Base-by-base conservation (phyloP, 1,284 basidiomycete species). In the Melampsora medusae region DNA sequence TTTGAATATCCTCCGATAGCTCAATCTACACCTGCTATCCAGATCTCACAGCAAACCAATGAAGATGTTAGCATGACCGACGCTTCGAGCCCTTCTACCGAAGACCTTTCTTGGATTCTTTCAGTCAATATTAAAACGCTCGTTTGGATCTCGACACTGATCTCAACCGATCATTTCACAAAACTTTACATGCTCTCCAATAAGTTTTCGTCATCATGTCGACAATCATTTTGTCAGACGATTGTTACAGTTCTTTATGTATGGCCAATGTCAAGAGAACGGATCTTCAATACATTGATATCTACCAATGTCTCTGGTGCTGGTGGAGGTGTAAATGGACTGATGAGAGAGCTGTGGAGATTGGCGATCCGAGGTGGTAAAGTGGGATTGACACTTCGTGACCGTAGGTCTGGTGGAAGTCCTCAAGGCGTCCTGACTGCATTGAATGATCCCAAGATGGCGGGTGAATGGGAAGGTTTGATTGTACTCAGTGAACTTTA, bases 401-500 rank as follows among this genome's bases (percentile, higher is more conserved):
- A 82, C 88, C 56, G 88, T 88, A 6, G 83, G 86, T 77, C 88
- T 88, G 78, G 84, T 84, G 53, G 84, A 85, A 81, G 81, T 72
- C 85, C 84, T 1, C 60, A 82, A 0, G 83, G 82, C 79, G 74
- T 81, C 75, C 19, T 85, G 53, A 90, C 89, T 87, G 87, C 72
- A 25, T 46, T 75, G 10, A 66, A 76, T 56, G 67, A 66, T 38
- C 7, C 50, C 4, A 69, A 60, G 31, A 31, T 77, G 38, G 28
- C 22, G 31, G 38, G 68, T 2, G 81, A 81, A 46, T 85, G 84
- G 84, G 79, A 90, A 0, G 86, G 91, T 1, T 84, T 99, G 1
- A 84, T 98, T 2, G 87, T 97, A 67, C 87, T 97, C 3, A 87
- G 89, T 7, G 91, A 95, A 74, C 84, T 97, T 22, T 96, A 97